phyloP scores from a whole-genome alignment of 192 early-diverging fungal genomes.

The Anaeromyces robustus region DNA sequence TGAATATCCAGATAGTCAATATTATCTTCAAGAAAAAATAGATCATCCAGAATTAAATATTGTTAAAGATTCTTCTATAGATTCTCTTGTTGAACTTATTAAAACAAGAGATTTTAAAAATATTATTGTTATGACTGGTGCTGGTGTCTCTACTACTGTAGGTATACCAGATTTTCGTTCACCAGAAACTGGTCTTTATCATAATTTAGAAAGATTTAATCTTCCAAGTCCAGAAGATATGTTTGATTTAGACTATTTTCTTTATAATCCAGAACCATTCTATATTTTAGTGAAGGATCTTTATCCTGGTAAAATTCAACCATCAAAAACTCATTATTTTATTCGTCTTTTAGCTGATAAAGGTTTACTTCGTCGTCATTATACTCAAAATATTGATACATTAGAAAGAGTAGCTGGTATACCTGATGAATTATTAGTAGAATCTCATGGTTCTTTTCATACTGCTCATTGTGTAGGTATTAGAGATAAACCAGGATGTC shows the following conservation, averaged over 20 bases:
- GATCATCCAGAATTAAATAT: too few relatives aligned
- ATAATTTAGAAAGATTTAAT: slow-evolving; percentile 73
- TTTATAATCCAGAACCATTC: slow-evolving; percentile 66
- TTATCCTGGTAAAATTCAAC: slow-evolving; percentile 56
- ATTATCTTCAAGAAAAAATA: too few relatives aligned
- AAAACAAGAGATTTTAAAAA: slow-evolving; percentile 11
- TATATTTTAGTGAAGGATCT: slow-evolving; percentile 78
- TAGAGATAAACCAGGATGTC: slow-evolving; percentile 11
- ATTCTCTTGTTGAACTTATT: slow-evolving; percentile 15
- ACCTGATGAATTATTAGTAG: slow-evolving; percentile 50
- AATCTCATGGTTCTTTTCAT: slow-evolving; percentile 91
- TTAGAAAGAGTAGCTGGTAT: slow-evolving; percentile 77
- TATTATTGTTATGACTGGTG: slow-evolving; percentile 81
- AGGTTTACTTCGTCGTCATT: slow-evolving; percentile 57
- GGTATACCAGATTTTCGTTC: slow-evolving; percentile 91
- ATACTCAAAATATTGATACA: slow-evolving; percentile 92
- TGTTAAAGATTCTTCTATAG: slow-evolving; percentile 3
- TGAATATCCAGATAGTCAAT: too few relatives aligned
- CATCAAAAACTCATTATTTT: slow-evolving; percentile 79
- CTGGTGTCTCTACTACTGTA: slow-evolving; percentile 67
- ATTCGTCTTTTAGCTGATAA: slow-evolving; percentile 58
- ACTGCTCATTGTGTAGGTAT: slow-evolving; percentile 61
- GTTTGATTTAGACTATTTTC: slow-evolving; percentile 85
- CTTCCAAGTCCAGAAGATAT: slow-evolving; percentile 89
- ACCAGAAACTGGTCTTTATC: slow-evolving; percentile 79